Base-by-base conservation (phyloP, 148 eudicot species). In the Rhododendron mucronatum region DNA sequence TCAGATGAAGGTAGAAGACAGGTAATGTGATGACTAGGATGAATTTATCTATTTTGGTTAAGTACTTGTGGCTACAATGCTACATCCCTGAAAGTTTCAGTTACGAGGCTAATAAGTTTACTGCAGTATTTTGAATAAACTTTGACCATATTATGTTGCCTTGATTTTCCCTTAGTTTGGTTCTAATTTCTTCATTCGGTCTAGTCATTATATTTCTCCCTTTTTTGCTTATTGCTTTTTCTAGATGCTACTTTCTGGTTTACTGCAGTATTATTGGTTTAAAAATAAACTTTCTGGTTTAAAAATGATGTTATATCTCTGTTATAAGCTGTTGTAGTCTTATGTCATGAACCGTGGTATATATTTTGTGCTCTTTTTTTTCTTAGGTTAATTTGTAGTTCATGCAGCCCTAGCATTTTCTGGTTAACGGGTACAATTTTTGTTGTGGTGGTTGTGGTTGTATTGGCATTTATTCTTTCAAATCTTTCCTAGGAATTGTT, bases 1-100 rank as follows among this genome's bases (percentile, higher is more conserved):
- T 87, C 84, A 10, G 82, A 65, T 44, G 83, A 67, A 78, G 59
- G 51, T 15, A 50, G 45, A 63, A 35, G 14, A 45, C 86, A 84
- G 86, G 88, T 87, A 23, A 78, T 47, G 41, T 73, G 1, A 50
- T 82, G 77, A 35, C 26, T 30, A 82, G 9, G 23, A 47, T 39
- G 9, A 21, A 41, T 57, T 48, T 14, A 16, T 23, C 16, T 30
- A 26, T 23, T 76, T 53, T 26, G 18, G 33, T 51, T 28, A 20
- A 28, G 44, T 81, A 28, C 23, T 16, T 30, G 21, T 50, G 39
- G 23, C n/a, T 50, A 11, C 35, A 16, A 41, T 41, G 50, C 50
- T 47, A 47, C 50, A 9, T 53, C n/a, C 65, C n/a, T 30, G 65
- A 80, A 26, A 15, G 18, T 48, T 80, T 48, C 39, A 41, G 26